Conservation (phyloP, 2,329 filamentous ascomycete species). For the Whalleya microplaca region DNA sequence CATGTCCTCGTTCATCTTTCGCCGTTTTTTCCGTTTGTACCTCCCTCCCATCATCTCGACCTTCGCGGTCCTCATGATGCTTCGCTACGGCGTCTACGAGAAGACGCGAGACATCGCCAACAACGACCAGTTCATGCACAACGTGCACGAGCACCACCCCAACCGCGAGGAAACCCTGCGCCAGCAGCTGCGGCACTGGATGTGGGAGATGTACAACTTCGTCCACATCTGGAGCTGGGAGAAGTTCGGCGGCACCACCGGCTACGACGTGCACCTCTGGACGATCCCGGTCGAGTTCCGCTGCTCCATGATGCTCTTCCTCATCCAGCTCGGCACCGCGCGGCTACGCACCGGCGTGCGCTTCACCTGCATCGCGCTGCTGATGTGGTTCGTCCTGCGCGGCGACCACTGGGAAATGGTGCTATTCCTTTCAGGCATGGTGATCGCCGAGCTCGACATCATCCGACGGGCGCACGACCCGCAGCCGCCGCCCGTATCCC, state of each 20-base stretch:
- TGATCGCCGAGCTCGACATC: constrained; percentile 58
- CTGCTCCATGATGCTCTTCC: constrained; percentile 61
- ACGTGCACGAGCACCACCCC: constrained; percentile 54
- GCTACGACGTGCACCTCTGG: constrained; percentile 64
- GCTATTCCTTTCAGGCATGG: constrained; percentile 58
- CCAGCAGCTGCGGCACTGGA: constrained; percentile 52
- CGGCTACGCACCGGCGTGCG: constrained; percentile 49
- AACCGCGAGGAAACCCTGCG: constrained; percentile 40
- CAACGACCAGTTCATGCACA: constrained; percentile 49
- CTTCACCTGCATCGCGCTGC: constrained; percentile 44
- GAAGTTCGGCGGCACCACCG: constrained; percentile 50
- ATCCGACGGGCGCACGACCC: constrained; percentile 50
- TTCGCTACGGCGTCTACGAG: constrained; percentile 53
- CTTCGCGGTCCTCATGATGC: constrained; percentile 48
- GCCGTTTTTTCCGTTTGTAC: constrained; percentile 56
- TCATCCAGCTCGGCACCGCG: constrained; percentile 54
- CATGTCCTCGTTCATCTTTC: constrained; percentile 55
- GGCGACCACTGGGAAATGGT: constrained; percentile 58
- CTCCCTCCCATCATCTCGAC: constrained; percentile 56
- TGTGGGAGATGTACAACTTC: constrained; percentile 51
- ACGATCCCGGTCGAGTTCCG: constrained; percentile 66
- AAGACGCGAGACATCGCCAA: constrained; percentile 50
- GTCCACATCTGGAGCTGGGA: constrained; percentile 57
- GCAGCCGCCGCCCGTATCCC: constrained; percentile 9
- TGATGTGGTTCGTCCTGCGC: constrained; percentile 51